phyloP scores from a whole-genome alignment of 129 eudicot species.

The Flaveria ramosissima region DNA sequence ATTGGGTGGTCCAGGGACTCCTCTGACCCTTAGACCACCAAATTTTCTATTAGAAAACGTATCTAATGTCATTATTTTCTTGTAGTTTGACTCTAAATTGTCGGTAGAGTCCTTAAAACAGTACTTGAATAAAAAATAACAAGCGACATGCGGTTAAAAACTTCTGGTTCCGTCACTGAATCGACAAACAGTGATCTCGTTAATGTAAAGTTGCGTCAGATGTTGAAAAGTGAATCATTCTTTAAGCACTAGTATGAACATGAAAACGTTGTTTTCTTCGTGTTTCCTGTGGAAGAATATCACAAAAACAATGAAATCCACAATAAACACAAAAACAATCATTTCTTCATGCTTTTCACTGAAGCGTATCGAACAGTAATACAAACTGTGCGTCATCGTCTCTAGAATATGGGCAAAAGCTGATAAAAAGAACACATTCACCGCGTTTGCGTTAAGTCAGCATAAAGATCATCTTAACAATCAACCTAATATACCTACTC shows the following conservation, averaged over 20 bases:
- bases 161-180: not conserved
- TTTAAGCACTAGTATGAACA: not conserved
- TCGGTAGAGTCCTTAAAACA: too few relatives aligned
- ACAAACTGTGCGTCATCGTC: not conserved
- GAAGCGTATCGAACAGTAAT: not conserved
- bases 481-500: not conserved
- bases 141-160: not conserved
- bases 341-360: not conserved
- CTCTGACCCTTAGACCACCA: not conserved
- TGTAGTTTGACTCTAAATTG: not conserved
- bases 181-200: not conserved
- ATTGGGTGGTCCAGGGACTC: not conserved
- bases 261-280: not conserved
- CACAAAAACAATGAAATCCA: not conserved
- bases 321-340: constrained; percentile 3
- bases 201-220: not conserved
- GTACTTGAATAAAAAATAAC: not conserved
- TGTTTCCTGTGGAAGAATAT: not conserved
- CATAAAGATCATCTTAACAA: too few relatives aligned
- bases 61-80: not conserved
- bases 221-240: not conserved
- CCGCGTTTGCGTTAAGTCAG: too few relatives aligned
- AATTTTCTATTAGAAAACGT: not conserved
- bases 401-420: not conserved
- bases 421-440: too few relatives aligned